Base-by-base conservation (phyloP, 192 early-diverging fungal species). In the Ambispora gerdemannii region DNA sequence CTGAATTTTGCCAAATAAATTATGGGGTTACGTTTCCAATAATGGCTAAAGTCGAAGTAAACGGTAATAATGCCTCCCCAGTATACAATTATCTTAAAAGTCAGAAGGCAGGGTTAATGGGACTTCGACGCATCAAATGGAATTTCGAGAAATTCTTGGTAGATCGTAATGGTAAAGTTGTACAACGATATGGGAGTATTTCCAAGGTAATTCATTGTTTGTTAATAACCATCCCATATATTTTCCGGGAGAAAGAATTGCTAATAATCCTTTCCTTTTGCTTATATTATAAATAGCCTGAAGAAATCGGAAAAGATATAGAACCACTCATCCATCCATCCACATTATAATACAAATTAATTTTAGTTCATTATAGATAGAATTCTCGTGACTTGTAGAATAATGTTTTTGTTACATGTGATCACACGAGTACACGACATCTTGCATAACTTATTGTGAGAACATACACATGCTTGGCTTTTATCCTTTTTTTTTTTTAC, bases 141-240 rank as follows among this genome's bases (percentile, higher is more conserved):
- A 93, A 93, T 77, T 90, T 93, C 83, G 88, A 89, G 74, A 93
- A 93, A 79, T 93, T 93, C 75, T 75, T 93, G 67, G 77, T 93
- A 43, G 81, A 84, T 63, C 79, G 76, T 50, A 72, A 89, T 8
- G 91, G 91, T 49, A 76, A 80, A 31, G 90, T 90, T 11, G 76
- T 82, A 52, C 74, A 85, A 53, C 87, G 91, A 52, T 93, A 84
- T 73, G 74, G 85, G 15, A 43, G 38, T 43, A 43, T 15, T 10
- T 10, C 38, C 6, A 15, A 43, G 38, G 38, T 43, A 43, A 10
- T 10, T 43, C 15, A 10, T 43, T 43, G 38, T n/a, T n/a, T n/a
- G n/a, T n/a, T n/a, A n/a, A n/a, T n/a, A n/a, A n/a, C n/a, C n/a
- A n/a, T n/a, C n/a, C n/a, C n/a, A n/a, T n/a, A n/a, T n/a, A n/a